Evolutionary conservation across 768 basidiomycete species (phyloP), one percentile per base, ranked within the genome.

Genomic region (Lactarius pseudohatsudake): DNA sequence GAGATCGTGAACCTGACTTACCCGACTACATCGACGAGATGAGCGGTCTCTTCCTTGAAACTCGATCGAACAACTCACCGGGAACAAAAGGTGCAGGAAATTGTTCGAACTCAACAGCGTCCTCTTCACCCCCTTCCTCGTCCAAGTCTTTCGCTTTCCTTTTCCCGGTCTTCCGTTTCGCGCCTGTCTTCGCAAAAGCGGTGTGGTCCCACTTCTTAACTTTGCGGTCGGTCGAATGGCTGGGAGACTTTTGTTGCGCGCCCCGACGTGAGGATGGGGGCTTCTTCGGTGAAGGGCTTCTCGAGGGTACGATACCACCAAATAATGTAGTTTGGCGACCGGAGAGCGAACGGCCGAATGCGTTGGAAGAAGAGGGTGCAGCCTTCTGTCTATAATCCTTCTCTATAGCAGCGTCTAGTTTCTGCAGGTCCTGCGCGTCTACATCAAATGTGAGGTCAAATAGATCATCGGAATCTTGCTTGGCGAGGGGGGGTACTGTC

Each of bases 151-250:
- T 87, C 8, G 80, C 81, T 74, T 85, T 88, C 2, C 76, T 75
- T 59, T 74, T 72, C 70, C 82, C 84, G 47, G 78, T 76, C 59
- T 79, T 83, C 72, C 81, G 86, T 78, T 84, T 77, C 0, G 6
- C 28, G 4, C 94, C 94, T 4, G 88, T 85, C 78, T 92, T 91
- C 6, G 94, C 88, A 72, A 92, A 96, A 15, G 80, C 86, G 0
- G 95, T 93, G 28, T 92, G 88, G 74, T 98, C 94, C 97, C 97
- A 99, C 57, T 81, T 79, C 79, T 96, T 98, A 1, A 83, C 85
- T 75, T 90, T 87, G 22, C 81, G 81, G 5, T 84, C 80, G 64
- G 84, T 84, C 57, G 83, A 81, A 10, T 85, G 61, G 22, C 22
- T 45, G 16, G 64, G 57, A 9, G 68, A 69, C 32, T 57, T 69